Evolutionary conservation across 2,329 filamentous ascomycete genomes (phyloP).

Genomic region (Claviceps humidiphila): DNA sequence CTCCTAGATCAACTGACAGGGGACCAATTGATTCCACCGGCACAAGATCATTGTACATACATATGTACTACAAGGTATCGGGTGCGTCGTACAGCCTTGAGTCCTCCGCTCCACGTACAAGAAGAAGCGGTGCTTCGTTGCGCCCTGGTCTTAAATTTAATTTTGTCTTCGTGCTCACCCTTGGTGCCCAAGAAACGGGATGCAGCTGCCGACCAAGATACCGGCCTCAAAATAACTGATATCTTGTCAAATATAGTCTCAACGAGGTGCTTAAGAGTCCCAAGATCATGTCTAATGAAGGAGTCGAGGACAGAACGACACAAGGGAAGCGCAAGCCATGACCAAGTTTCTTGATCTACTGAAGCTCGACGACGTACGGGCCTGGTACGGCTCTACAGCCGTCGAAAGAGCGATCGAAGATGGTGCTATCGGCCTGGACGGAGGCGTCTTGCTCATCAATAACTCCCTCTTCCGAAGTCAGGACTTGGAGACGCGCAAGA

Average conservation of each 20-base stretch:
- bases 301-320: slow-evolving; percentile 55
- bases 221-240: slow-evolving; percentile 37
- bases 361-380: slow-evolving; percentile 71
- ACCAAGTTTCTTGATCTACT: slow-evolving; percentile 70
- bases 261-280: slow-evolving; percentile 76
- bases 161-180: not conserved
- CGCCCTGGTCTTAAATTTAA: too few relatives aligned
- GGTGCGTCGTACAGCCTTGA: not conserved
- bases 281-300: slow-evolving; percentile 65
- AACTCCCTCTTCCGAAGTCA: slow-evolving; percentile 79
- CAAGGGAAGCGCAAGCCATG: slow-evolving; percentile 70
- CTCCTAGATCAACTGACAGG: too few relatives aligned
- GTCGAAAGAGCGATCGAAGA: slow-evolving; percentile 73
- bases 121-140: not conserved
- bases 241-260: slow-evolving; percentile 24
- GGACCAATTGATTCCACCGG: not conserved
- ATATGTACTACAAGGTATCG: too few relatives aligned
- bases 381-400: slow-evolving; percentile 79
- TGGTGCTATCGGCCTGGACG: slow-evolving; percentile 76
- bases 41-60: not conserved
- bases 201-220: slow-evolving; percentile 50
- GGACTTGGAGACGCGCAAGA: slow-evolving; percentile 60
- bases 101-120: not conserved
- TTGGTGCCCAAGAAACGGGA: slow-evolving; percentile 53
- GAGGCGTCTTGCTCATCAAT: slow-evolving; percentile 73